phyloP scores from a whole-genome alignment of 208 protist genomes.

The Acanthamoeba royreba region DNA sequence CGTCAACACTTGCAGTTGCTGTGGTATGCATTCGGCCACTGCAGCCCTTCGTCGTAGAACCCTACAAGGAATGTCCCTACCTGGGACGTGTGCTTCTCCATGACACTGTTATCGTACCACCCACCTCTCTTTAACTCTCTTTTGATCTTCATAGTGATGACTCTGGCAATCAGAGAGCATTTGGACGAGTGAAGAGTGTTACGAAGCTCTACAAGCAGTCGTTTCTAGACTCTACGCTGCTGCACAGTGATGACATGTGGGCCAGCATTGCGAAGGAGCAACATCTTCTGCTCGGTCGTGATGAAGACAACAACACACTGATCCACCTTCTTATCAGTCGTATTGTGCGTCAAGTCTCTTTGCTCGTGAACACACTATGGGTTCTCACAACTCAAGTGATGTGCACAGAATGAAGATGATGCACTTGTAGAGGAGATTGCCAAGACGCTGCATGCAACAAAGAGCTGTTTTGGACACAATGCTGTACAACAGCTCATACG shows the following conservation, averaged over 20 bases:
- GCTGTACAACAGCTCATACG: background rate
- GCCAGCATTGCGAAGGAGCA: background rate
- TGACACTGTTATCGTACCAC: background rate
- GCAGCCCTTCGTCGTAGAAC: background rate
- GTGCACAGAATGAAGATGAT: background rate
- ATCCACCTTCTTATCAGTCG: background rate
- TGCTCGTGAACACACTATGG: no score
- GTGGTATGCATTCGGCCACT: background rate
- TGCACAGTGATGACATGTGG: background rate
- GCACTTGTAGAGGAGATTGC: background rate
- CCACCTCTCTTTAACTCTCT: no score
- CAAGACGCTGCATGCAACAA: no score
- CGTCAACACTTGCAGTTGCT: no score
- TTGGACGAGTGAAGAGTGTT: background rate
- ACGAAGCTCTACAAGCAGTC: background rate
- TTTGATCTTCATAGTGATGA: no score
- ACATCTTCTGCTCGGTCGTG: background rate
- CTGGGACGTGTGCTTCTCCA: background rate
- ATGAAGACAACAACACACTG: background rate
- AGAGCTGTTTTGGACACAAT: background rate
- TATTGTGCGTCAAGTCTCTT: background rate
- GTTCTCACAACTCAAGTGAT: background rate
- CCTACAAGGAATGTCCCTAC: background rate
- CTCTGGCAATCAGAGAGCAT: background rate
- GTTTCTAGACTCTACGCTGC: background rate